A percentile compares a stretch with the other conserved stretches of the same genome.
Conservation (phyloP, 2,329 filamentous ascomycete genomes). For the Fusarium sp. region DNA sequence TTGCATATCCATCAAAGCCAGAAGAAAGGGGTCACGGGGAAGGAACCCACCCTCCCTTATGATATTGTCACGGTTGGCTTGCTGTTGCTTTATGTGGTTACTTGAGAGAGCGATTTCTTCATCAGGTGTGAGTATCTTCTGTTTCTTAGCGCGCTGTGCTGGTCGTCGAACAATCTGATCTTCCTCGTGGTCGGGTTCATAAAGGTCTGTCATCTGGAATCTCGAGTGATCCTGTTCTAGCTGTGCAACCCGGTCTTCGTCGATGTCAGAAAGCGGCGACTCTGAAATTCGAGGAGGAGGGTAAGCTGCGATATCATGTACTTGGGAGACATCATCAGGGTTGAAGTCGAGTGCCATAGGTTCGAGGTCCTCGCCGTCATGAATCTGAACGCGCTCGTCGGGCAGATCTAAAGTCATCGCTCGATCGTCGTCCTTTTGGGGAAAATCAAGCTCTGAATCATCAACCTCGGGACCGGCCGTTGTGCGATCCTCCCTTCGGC, state of each 20-base stretch:
- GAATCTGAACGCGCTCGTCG: slow-evolving; percentile 64
- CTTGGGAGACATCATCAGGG: slow-evolving; percentile 65
- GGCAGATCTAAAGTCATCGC: slow-evolving; percentile 64
- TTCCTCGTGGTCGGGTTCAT: slow-evolving; percentile 66
- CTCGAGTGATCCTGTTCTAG: slow-evolving; percentile 66
- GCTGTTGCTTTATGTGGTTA: slow-evolving; percentile 83
- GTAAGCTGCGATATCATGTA: slow-evolving; percentile 59
- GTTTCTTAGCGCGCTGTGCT: slow-evolving; percentile 76
- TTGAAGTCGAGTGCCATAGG: slow-evolving; percentile 75
- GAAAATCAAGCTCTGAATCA: slow-evolving; percentile 66
- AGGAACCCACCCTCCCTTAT: slow-evolving; percentile 83
- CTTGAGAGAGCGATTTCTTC: slow-evolving; percentile 79
- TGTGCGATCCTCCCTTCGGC: slow-evolving; percentile 72
- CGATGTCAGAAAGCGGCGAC: slow-evolving; percentile 74
- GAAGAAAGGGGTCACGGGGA: slow-evolving; percentile 83
- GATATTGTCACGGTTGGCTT: slow-evolving; percentile 85
- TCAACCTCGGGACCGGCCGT: slow-evolving; percentile 49
- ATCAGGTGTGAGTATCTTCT: slow-evolving; percentile 85
- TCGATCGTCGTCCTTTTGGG: slow-evolving; percentile 64
- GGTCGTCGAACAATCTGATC: slow-evolving; percentile 70
- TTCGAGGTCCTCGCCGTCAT: slow-evolving; percentile 68
- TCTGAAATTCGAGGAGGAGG: slow-evolving; percentile 70
- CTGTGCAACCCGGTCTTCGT: slow-evolving; percentile 67
- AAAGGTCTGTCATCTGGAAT: slow-evolving; percentile 64
- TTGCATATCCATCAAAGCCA: slow-evolving; percentile 91